A percentile compares a stretch with the other conserved stretches of the same genome.
Conservation (phyloP, 208 protist species). For the Phytomonas sp. region DNA sequence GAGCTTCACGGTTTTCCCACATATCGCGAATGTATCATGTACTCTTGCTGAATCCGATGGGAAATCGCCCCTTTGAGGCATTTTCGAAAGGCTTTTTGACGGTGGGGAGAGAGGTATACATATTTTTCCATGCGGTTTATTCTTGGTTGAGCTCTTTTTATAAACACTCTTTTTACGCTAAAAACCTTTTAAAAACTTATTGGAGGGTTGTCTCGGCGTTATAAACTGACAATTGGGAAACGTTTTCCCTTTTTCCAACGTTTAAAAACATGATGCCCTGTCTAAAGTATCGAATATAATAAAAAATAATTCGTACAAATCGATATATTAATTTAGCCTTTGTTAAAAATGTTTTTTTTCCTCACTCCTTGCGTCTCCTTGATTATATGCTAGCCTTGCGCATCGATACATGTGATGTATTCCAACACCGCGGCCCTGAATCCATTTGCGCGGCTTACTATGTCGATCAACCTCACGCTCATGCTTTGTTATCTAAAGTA, state of each 20-base stretch:
- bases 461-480: neutral
- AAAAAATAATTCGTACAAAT: neutral
- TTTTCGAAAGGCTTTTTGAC: neutral
- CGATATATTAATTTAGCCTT: neutral
- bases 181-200: neutral
- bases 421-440: neutral
- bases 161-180: constrained; percentile 1
- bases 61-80: neutral
- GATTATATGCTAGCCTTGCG: neutral
- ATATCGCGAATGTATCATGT: constrained; percentile 3
- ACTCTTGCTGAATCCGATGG: neutral
- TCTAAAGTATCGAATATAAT: neutral
- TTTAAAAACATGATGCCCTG: neutral
- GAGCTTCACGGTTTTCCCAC: constrained; percentile 48
- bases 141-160: neutral
- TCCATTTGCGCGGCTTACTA: neutral
- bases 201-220: neutral
- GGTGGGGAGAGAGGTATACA: neutral
- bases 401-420: neutral
- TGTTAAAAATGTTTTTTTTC: constrained; percentile 7
- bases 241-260: neutral
- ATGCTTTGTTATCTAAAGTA: neutral
- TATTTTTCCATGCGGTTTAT: neutral
- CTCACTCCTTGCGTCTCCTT: no score
- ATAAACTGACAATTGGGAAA: neutral